phyloP scores from a whole-genome alignment of 805 yeast genomes.

The Sporopachydermia quercuum region DNA sequence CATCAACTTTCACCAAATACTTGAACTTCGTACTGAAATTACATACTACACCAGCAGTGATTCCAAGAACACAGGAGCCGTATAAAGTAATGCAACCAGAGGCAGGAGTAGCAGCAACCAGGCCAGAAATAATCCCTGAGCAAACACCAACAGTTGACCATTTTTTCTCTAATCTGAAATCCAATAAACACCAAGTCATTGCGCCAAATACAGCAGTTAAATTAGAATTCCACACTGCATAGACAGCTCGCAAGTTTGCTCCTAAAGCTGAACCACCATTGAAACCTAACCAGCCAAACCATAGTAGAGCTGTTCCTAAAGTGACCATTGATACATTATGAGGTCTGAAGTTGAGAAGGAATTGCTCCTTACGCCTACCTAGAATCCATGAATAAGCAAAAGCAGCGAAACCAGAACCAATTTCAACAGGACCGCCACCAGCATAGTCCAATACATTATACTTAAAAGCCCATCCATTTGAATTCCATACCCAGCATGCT shows the following conservation, averaged over 20 bases:
- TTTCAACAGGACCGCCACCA: conserved; percentile 97
- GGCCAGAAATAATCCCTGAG: conserved; percentile 89
- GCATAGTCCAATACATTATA: conserved; percentile 95
- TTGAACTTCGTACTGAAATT: conserved; percentile 83
- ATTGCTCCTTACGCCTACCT: conserved; percentile 62
- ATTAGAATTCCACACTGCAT: conserved; percentile 86
- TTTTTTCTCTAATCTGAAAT: conserved; percentile 74
- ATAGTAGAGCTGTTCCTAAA: conserved; percentile 71
- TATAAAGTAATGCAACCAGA: conserved; percentile 85
- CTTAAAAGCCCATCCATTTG: conserved; percentile 82
- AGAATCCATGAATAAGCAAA: conserved; percentile 70
- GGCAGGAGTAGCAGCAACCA: conserved; percentile 94
- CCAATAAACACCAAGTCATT: conserved; percentile 80
- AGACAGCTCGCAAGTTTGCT: conserved; percentile 71
- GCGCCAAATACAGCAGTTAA: conserved; percentile 84
- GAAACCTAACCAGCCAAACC: conserved; percentile 95
- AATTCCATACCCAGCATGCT: conserved; percentile 92
- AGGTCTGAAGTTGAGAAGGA: conserved; percentile 80
- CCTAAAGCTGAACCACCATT: conserved; percentile 81
- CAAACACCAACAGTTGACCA: conserved; percentile 94
- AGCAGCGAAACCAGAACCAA: conserved; percentile 81
- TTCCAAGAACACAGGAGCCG: conserved; percentile 78
- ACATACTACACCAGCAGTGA: conserved; percentile 69
- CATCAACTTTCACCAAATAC: conserved; percentile 71
- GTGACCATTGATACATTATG: conserved; percentile 89